Percentiles rank a stretch among this genome's conserved stretches.
These are phyloP conservation scores for Lipomyces lipofer DNA, from an alignment of 805 yeast species.

Conservation along the genomic window DNA sequence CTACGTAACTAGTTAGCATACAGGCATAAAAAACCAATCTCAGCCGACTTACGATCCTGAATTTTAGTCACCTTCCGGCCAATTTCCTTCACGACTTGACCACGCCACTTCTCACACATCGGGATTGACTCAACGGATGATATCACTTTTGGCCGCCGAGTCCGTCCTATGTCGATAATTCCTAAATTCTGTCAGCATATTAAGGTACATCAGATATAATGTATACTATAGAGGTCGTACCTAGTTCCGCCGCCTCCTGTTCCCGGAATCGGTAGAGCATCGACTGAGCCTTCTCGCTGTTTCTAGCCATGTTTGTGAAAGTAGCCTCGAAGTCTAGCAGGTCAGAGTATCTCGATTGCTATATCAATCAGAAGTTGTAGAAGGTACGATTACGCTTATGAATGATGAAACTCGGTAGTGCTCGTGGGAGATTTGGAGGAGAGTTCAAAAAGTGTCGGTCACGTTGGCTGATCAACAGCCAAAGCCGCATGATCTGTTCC, in stretches of 20 bases:
- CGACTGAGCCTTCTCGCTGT: slow-evolving; percentile 73
- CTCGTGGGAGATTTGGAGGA: too few species aligned
- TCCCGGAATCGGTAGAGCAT: slow-evolving; percentile 65
- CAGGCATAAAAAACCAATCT: background rate
- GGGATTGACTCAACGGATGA: slow-evolving; percentile 53
- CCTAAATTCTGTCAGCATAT: slow-evolving; percentile 3
- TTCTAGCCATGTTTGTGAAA: slow-evolving; percentile 75
- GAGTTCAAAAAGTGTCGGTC: too few species aligned
- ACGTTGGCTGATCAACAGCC: too few species aligned
- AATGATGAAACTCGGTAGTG: too few species aligned
- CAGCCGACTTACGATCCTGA: slow-evolving; percentile 51
- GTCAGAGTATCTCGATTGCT: background rate
- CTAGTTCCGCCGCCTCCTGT: slow-evolving; percentile 58
- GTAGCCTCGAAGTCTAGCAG: background rate
- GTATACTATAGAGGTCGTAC: slow-evolving; percentile 35
- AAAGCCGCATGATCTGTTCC: too few species aligned
- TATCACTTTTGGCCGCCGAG: slow-evolving; percentile 62
- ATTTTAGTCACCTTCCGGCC: slow-evolving; percentile 59
- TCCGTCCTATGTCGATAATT: slow-evolving; percentile 55
- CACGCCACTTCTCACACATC: slow-evolving; percentile 73
- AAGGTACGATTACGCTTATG: too few species aligned
- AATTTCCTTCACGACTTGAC: slow-evolving; percentile 62
- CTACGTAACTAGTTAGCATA: slow-evolving; percentile 25
- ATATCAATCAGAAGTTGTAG: background rate
- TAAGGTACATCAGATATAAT: background rate